phyloP scores from a whole-genome alignment of 345 rosid genomes.

The Linum trigynum region DNA sequence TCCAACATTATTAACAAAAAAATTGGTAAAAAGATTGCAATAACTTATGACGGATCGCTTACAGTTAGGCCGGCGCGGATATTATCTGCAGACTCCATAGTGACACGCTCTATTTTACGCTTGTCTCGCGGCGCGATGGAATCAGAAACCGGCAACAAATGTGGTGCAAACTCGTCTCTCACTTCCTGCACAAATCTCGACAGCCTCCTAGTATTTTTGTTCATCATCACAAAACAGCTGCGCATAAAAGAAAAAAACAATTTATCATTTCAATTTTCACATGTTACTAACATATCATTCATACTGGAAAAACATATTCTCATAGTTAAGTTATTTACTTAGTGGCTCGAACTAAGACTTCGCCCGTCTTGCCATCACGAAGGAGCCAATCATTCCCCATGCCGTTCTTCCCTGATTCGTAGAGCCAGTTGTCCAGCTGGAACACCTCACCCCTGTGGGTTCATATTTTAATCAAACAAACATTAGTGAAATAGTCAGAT shows the following conservation, averaged over 20 bases:
- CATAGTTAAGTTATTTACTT: not conserved
- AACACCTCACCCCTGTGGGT: not conserved
- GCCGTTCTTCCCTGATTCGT: not conserved
- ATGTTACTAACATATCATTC: too few relatives aligned
- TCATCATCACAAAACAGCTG: not conserved
- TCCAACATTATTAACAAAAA: too few relatives aligned
- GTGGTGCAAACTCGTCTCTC: not conserved
- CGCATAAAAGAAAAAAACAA: too few relatives aligned
- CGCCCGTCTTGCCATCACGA: not conserved
- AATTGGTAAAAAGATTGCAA: too few relatives aligned
- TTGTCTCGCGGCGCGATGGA: not conserved
- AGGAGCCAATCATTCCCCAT: not conserved
- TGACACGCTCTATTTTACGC: not conserved
- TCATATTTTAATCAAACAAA: not conserved
- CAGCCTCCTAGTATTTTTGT: not conserved
- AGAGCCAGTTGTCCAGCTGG: not conserved
- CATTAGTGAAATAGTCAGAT: not conserved
- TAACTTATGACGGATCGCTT: too few relatives aligned
- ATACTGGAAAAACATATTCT: too few relatives aligned
- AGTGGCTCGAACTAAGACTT: not conserved
- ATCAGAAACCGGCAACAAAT: too few relatives aligned
- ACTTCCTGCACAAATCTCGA: not conserved
- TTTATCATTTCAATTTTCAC: too few relatives aligned
- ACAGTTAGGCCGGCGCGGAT: not conserved
- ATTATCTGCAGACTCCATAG: not conserved